Percentiles rank a stretch among this genome's conserved stretches.
Evolutionary conservation across 2,329 filamentous ascomycete species (phyloP).

Genomic region (Coniochaeta pulveracea): DNA sequence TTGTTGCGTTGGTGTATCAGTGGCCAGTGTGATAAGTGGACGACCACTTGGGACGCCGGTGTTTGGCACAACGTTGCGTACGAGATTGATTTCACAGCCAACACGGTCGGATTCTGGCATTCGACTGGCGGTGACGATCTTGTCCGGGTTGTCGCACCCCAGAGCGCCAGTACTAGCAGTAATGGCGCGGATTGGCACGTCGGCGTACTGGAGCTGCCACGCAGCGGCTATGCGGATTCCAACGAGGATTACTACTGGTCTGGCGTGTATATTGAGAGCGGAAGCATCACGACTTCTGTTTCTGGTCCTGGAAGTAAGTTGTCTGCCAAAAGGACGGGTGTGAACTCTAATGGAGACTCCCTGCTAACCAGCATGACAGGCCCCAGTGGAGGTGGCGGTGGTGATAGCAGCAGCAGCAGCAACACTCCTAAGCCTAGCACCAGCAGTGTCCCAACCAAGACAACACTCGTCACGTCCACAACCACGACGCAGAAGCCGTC

Average conservation of each 20-base stretch:
- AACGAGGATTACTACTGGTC: slow-evolving; percentile 58
- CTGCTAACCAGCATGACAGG: not conserved
- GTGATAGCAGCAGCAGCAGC: not conserved
- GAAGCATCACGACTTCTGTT: slow-evolving; percentile 15
- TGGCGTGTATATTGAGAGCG: slow-evolving; percentile 56
- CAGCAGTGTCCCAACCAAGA: slow-evolving; percentile 1
- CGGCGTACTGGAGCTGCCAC: slow-evolving; percentile 51
- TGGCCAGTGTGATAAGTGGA: slow-evolving; percentile 48
- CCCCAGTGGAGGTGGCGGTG: not conserved
- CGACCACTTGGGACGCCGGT: slow-evolving; percentile 41
- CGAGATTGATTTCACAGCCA: slow-evolving; percentile 52
- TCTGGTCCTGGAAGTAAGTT: slow-evolving; percentile 5
- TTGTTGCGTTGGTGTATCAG: slow-evolving; percentile 51
- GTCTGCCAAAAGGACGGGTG: not conserved
- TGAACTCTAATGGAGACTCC: not conserved
- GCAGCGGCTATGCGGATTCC: slow-evolving; percentile 33
- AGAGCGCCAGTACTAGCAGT: slow-evolving; percentile 43
- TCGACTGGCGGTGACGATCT: slow-evolving; percentile 47
- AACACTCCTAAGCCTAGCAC: not conserved
- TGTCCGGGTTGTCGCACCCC: slow-evolving; percentile 41
- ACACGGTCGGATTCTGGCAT: slow-evolving; percentile 54
- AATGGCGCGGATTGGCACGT: slow-evolving; percentile 61
- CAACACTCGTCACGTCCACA: slow-evolving; percentile 3
- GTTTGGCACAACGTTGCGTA: slow-evolving; percentile 64
- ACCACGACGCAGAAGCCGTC: not conserved